Evolutionary conservation across 495 filamentous ascomycete species (phyloP).

Genomic region (Aspergillus baeticus): DNA sequence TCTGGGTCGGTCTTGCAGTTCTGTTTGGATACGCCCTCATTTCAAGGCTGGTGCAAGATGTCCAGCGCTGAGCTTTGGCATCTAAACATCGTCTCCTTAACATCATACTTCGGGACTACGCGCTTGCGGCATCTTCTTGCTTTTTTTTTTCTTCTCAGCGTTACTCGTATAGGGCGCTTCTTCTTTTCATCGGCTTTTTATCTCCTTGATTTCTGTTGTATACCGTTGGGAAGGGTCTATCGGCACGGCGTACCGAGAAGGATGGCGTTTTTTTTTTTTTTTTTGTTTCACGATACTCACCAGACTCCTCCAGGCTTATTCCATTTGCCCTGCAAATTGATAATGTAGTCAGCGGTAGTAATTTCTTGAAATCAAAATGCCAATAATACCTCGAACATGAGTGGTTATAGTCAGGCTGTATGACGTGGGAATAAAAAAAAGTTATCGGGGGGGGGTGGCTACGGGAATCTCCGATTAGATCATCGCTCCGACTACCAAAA

Average conservation of each 20-base stretch:
- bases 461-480: constrained; percentile 7
- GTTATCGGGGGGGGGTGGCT: no score
- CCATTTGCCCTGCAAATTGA: not conserved
- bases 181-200: constrained; percentile 1
- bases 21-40: constrained; percentile 79
- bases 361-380: no score
- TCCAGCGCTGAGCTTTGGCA: constrained; percentile 31
- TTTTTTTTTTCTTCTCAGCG: constrained; percentile 4
- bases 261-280: constrained; percentile 20
- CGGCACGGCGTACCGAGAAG: constrained; percentile 17
- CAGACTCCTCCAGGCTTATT: not conserved
- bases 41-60: constrained; percentile 66
- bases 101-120: constrained; percentile 3
- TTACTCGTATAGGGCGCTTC: not conserved
- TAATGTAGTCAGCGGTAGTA: not conserved
- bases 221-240: constrained; percentile 11
- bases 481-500: not conserved
- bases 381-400: no score
- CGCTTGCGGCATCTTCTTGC: constrained; percentile 13
- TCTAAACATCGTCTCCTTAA: constrained; percentile 18
- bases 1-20: constrained; percentile 62
- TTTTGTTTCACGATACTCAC: constrained; percentile 6
- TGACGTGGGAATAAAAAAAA: no score
- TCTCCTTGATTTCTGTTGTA: not conserved
- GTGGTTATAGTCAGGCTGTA: no score